Evolutionary conservation across 306 rosid species (phyloP).

Genomic region (Medicago lupulina): DNA sequence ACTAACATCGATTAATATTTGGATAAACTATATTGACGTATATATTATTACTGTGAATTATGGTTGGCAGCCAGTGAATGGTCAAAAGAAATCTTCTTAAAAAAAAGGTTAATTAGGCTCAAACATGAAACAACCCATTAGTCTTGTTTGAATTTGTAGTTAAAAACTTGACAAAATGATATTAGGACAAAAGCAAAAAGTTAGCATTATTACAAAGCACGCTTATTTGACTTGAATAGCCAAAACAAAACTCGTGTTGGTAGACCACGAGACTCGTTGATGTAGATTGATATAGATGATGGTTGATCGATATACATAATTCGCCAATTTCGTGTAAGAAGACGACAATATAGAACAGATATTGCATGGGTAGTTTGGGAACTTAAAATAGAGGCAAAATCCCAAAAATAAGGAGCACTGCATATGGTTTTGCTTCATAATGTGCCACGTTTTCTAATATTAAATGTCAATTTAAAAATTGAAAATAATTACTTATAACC

Average conservation of each 20-base stretch:
- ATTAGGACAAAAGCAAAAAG: slow-evolving; percentile 22
- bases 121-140: background rate
- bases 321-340: background rate
- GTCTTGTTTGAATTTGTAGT: background rate
- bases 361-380: slow-evolving; percentile 2
- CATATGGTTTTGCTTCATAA: background rate
- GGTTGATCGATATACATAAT: background rate
- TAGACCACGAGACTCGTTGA: slow-evolving; percentile 33
- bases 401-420: background rate
- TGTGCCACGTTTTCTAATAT: no score
- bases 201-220: slow-evolving; percentile 31
- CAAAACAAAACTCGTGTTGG: slow-evolving; percentile 26
- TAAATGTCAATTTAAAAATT: no score
- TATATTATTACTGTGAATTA: background rate
- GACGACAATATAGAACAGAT: slow-evolving; percentile 14
- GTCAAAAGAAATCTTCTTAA: background rate
- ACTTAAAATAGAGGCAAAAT: background rate
- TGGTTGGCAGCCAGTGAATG: background rate
- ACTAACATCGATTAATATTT: no score
- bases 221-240: slow-evolving; percentile 42
- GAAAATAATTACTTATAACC: no score
- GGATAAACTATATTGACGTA: background rate
- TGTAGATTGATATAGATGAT: slow-evolving; percentile 1
- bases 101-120: background rate
- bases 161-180: background rate